Conservation (phyloP, 2,329 filamentous ascomycete species). For the Fusarium oxysporum region DNA sequence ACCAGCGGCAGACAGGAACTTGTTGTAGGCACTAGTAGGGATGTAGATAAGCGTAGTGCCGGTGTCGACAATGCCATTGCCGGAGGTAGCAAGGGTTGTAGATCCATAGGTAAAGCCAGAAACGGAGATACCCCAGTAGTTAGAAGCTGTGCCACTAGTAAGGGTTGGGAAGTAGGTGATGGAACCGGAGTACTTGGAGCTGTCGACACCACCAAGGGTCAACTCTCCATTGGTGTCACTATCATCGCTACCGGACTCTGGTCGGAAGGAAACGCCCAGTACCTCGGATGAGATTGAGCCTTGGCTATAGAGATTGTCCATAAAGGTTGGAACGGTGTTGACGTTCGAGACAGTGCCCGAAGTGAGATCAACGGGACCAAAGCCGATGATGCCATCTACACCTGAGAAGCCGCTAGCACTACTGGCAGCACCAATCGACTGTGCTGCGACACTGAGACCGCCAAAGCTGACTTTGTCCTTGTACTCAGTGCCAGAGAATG, state of each 20-base stretch:
- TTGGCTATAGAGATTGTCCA: neutral
- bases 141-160: neutral
- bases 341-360: neutral
- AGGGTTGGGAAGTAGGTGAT: neutral
- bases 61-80: neutral
- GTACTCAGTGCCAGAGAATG: neutral
- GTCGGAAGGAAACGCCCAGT: neutral
- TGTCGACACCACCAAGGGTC: neutral
- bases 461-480: neutral
- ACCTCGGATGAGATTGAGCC: neutral
- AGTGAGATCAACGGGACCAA: neutral
- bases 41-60: constrained; percentile 3
- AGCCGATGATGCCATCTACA: neutral
- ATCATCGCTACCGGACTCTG: neutral
- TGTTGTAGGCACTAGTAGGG: neutral
- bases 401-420: neutral
- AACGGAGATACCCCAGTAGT: neutral
- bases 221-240: neutral
- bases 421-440: neutral
- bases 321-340: neutral
- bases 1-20: neutral
- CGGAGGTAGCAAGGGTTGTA: neutral
- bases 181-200: neutral
- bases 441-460: neutral
- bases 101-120: neutral